These are phyloP conservation scores for Casuarina glauca DNA, from an alignment of 306 rosid genomes.

Conservation along the genomic window DNA sequence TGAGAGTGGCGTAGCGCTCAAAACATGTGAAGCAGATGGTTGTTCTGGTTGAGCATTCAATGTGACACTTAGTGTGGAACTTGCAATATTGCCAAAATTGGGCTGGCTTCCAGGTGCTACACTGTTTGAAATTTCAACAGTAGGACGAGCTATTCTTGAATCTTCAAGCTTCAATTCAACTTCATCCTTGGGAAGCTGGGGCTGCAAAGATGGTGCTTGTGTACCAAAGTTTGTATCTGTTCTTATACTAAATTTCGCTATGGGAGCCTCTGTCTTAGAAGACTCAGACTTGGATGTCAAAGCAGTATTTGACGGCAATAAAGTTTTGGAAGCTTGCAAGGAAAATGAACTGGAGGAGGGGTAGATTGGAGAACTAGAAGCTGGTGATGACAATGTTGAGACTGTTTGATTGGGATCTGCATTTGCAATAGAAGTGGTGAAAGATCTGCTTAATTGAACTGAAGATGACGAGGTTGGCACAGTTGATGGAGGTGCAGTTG, in stretches of 20 bases:
- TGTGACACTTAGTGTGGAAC: conserved; percentile 28
- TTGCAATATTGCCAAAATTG: conserved; percentile 21
- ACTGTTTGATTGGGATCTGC: conserved; percentile 29
- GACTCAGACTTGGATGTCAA: conserved; percentile 37
- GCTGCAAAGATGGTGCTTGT: conserved; percentile 27
- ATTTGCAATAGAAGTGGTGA: conserved; percentile 31
- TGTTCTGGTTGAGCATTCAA: conserved; percentile 40
- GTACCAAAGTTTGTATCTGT: conserved; percentile 38
- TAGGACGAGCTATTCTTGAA: conserved; percentile 29
- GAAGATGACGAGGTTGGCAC: conserved; percentile 38
- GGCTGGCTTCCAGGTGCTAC: conserved; percentile 30
- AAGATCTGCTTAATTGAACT: conserved; percentile 32
- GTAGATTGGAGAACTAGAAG: conserved; percentile 30
- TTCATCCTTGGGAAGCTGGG: conserved; percentile 33
- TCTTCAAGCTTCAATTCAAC: conserved; percentile 41
- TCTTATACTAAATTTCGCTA: conserved; percentile 23
- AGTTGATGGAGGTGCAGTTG: conserved; percentile 33
- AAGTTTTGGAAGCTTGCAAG: conserved; percentile 35
- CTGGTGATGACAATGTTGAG: conserved; percentile 37
- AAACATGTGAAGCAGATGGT: conserved; percentile 43
- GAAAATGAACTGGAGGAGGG: conserved; percentile 22
- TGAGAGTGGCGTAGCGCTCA: conserved; percentile 40
- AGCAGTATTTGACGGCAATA: conserved; percentile 18
- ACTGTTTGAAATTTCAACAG: conserved; percentile 21
- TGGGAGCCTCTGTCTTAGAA: conserved; percentile 38